Conservation (phyloP, 495 filamentous ascomycete genomes). For the Cryomyces minteri region DNA sequence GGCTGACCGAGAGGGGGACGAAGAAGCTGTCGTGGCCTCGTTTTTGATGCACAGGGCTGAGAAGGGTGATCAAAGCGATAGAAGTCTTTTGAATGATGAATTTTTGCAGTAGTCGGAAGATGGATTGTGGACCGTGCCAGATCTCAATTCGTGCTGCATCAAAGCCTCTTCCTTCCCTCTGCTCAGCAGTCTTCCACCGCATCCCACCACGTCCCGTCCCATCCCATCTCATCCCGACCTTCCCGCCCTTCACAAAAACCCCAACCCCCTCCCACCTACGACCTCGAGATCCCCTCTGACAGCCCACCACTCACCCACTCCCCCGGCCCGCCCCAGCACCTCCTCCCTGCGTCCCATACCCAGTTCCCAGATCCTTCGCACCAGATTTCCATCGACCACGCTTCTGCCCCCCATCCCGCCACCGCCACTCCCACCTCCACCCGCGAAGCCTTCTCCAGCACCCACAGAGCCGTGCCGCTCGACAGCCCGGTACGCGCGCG, state of each 20-base stretch:
- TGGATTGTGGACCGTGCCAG: no score
- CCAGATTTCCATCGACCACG: slow-evolving; percentile 41
- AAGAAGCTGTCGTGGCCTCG: no score
- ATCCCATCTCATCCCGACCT: no score
- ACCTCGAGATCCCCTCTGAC: slow-evolving; percentile 40
- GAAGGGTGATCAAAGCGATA: no score
- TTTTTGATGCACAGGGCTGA: no score
- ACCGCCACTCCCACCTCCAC: slow-evolving; percentile 1
- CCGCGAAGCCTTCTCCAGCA: slow-evolving; percentile 29
- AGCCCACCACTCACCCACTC: slow-evolving; percentile 30
- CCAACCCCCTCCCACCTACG: slow-evolving; percentile 39
- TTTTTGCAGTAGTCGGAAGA: no score
- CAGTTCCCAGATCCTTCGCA: slow-evolving; percentile 51
- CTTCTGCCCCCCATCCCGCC: slow-evolving; percentile 26
- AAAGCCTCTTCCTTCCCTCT: no score
- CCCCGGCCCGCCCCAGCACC: slow-evolving; percentile 40
- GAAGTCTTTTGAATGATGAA: no score
- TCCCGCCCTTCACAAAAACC: slow-evolving; percentile 19
- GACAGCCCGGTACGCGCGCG: slow-evolving; percentile 48
- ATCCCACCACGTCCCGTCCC: no score
- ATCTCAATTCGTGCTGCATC: no score
- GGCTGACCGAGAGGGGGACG: no score
- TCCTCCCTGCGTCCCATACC: slow-evolving; percentile 48
- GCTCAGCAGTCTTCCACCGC: no score
- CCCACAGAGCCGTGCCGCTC: slow-evolving; percentile 23